Evolutionary conservation across 768 basidiomycete species (phyloP).

Genomic region (Erythrobasidium yunnanense): DNA sequence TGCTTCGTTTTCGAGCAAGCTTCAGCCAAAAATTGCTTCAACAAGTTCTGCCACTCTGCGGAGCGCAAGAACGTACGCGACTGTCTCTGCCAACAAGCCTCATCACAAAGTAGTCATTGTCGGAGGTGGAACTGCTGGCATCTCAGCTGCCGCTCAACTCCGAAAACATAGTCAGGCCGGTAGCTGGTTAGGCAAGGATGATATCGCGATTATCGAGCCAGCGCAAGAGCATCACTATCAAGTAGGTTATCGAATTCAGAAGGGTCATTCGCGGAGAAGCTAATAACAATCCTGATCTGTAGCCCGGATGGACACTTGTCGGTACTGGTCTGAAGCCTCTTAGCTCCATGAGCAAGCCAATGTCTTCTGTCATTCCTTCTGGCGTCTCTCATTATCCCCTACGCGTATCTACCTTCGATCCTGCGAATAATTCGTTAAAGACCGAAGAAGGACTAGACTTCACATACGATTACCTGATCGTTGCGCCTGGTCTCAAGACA

Average conservation of each 20-base stretch:
- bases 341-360: constrained; percentile 51
- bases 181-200: constrained; percentile 56
- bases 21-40: too few relatives aligned
- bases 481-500: constrained; percentile 76
- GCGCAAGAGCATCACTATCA: constrained; percentile 77
- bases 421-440: constrained; percentile 59
- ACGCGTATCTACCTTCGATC: constrained; percentile 62
- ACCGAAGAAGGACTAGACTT: constrained; percentile 55
- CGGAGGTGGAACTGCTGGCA: constrained; percentile 59
- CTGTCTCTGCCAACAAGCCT: constrained; percentile 3
- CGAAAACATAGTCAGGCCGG: constrained; percentile 64
- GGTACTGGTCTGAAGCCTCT: constrained; percentile 74
- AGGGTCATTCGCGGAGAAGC: neutral
- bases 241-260: constrained; percentile 42
- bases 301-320: constrained; percentile 74
- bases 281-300: constrained; percentile 30
- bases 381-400: constrained; percentile 63
- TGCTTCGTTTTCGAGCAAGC: too few relatives aligned
- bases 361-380: constrained; percentile 61
- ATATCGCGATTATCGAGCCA: constrained; percentile 75
- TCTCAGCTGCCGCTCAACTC: constrained; percentile 77
- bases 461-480: constrained; percentile 73
- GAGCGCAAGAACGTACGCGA: constrained; percentile 11
- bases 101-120: constrained; percentile 76
- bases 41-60: neutral